A percentile compares a stretch with the other conserved stretches of the same genome.
Evolutionary conservation across 371 early-diverging fungal genomes (phyloP).

Genomic region (Mucor irregularis): DNA sequence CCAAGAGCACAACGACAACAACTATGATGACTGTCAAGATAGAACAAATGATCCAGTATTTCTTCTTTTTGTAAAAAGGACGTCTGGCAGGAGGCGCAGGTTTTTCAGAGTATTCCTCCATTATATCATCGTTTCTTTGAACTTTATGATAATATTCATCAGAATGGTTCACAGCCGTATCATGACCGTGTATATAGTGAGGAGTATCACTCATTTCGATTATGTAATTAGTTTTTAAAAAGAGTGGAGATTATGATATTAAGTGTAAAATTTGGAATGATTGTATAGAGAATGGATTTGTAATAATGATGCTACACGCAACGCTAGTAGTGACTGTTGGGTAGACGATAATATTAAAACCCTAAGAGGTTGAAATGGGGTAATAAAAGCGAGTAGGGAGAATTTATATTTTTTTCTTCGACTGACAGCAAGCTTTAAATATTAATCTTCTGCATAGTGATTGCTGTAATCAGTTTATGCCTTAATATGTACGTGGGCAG

Average conservation of each 20-base stretch:
- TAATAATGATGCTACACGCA: too few relatives aligned
- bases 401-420: neutral
- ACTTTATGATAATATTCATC: conserved; percentile 2
- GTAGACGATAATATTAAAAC: too few relatives aligned
- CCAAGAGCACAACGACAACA: conserved; percentile 49
- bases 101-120: conserved; percentile 51
- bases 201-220: conserved; percentile 1
- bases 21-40: conserved; percentile 45
- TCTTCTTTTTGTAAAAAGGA: conserved; percentile 55
- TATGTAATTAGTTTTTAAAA: neutral
- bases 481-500: too few relatives aligned
- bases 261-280: too few relatives aligned
- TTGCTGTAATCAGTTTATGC: neutral
- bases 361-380: too few relatives aligned
- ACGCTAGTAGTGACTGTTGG: too few relatives aligned
- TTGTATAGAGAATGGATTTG: too few relatives aligned
- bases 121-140: neutral
- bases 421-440: neutral
- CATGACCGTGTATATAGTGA: conserved; percentile 1
- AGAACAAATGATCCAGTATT: conserved; percentile 60
- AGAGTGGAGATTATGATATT: conserved; percentile 7
- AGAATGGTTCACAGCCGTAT: neutral
- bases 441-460: neutral
- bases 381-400: too few relatives aligned
- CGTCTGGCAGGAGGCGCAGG: conserved; percentile 34